Evolutionary conservation across 148 eudicot species (phyloP).

Genomic region (Amaranthus hypochondriacus): DNA sequence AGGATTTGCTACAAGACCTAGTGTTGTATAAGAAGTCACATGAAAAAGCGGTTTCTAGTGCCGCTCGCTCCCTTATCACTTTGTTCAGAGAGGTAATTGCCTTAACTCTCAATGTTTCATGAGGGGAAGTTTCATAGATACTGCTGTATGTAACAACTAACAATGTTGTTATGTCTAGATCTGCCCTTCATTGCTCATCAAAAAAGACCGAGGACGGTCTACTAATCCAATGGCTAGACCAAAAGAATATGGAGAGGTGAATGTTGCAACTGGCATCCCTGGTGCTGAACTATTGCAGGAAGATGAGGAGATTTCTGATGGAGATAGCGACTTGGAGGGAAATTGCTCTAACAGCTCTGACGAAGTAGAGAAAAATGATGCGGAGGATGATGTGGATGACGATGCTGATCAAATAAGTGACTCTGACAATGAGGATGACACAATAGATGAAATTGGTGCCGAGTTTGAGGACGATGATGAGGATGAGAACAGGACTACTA

Average conservation of each 20-base stretch:
- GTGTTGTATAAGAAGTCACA: constrained; percentile 77
- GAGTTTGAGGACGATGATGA: constrained; percentile 24
- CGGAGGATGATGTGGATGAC: constrained; percentile 18
- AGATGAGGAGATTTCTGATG: constrained; percentile 30
- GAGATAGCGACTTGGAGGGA: constrained; percentile 29
- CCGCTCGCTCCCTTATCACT: constrained; percentile 83
- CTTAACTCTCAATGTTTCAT: neutral
- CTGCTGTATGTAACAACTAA: constrained; percentile 21
- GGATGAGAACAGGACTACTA: constrained; percentile 12
- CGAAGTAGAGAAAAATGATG: constrained; percentile 29
- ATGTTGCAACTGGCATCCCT: constrained; percentile 61
- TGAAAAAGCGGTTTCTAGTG: constrained; percentile 87
- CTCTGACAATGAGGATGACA: constrained; percentile 27
- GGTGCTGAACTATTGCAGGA: constrained; percentile 64
- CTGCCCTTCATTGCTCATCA: constrained; percentile 83
- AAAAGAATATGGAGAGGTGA: constrained; percentile 86
- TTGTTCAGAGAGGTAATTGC: constrained; percentile 88
- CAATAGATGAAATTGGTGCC: constrained; percentile 26
- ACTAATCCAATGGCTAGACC: constrained; percentile 69
- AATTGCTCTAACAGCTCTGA: constrained; percentile 22
- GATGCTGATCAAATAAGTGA: constrained; percentile 17
- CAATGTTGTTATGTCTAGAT: constrained; percentile 40
- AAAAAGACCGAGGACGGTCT: constrained; percentile 95
- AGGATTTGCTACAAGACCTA: constrained; percentile 97
- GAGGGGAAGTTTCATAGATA: neutral